phyloP scores from a whole-genome alignment of 2,329 filamentous ascomycete genomes.

The Penicillium sp. region DNA sequence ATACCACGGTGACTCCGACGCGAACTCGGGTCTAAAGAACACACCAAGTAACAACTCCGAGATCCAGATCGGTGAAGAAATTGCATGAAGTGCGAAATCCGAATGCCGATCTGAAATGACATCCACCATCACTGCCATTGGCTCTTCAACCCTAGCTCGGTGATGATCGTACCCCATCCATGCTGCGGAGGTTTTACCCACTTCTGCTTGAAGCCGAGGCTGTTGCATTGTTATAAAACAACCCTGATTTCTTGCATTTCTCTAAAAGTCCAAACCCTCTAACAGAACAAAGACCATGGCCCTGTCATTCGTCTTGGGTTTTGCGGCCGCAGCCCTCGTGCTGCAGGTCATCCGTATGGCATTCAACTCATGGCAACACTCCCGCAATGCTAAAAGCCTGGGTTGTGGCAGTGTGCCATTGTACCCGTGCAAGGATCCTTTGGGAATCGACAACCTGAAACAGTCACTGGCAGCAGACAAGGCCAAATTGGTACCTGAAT shows the following conservation, averaged over 20 bases:
- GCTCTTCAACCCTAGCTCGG: not conserved
- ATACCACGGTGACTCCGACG: not conserved
- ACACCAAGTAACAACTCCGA: constrained; percentile 3
- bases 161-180: constrained; percentile 1
- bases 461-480: constrained; percentile 27
- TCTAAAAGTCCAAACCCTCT: not conserved
- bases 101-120: not conserved
- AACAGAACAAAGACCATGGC: constrained; percentile 12
- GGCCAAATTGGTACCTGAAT: constrained; percentile 21
- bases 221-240: constrained; percentile 1
- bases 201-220: not conserved
- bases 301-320: constrained; percentile 20
- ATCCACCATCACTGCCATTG: not conserved
- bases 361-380: constrained; percentile 26
- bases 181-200: not conserved
- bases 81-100: not conserved
- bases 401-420: constrained; percentile 25
- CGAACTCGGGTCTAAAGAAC: not conserved
- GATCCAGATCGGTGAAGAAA: not conserved
- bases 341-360: constrained; percentile 25
- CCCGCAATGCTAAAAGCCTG: constrained; percentile 26
- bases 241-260: not conserved
- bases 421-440: constrained; percentile 27
- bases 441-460: constrained; percentile 27
- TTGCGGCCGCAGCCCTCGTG: constrained; percentile 24